phyloP scores from a whole-genome alignment of 768 basidiomycete genomes.

The Trametopsis cervina region DNA sequence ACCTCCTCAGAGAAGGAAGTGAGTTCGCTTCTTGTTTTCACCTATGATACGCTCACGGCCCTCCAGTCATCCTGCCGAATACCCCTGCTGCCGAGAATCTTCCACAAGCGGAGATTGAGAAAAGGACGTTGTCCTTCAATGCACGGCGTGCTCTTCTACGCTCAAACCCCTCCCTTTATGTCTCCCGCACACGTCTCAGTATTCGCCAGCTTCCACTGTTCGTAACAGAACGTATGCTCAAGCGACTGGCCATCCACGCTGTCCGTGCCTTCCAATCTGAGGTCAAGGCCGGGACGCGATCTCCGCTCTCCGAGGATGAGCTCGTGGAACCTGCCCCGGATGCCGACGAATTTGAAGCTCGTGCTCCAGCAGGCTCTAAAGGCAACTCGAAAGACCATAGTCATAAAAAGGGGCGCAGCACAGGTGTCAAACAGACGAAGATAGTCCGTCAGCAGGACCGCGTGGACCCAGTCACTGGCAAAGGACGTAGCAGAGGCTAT shows the following conservation, averaged over 20 bases:
- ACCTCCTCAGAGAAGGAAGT: constrained; percentile 96
- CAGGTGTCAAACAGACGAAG: constrained; percentile 82
- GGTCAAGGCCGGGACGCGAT: constrained; percentile 53
- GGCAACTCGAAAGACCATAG: constrained; percentile 25
- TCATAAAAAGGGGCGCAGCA: constrained; percentile 25
- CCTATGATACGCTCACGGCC: background rate
- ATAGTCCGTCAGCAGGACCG: constrained; percentile 86
- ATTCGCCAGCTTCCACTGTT: constrained; percentile 90
- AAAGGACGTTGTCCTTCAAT: constrained; percentile 79
- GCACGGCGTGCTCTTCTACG: constrained; percentile 78
- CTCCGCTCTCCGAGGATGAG: constrained; percentile 69
- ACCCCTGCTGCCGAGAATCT: constrained; percentile 72
- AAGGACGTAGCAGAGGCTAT: constrained; percentile 88
- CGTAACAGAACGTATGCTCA: constrained; percentile 84
- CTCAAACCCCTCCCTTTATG: constrained; percentile 89
- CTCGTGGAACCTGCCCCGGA: constrained; percentile 35
- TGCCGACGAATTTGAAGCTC: constrained; percentile 22
- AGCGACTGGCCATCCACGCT: constrained; percentile 80
- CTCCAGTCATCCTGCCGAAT: constrained; percentile 82
- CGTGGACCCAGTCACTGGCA: constrained; percentile 82
- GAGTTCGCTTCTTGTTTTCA: constrained; percentile 20
- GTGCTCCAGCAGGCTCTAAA: constrained; percentile 14
- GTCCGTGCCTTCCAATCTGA: constrained; percentile 74
- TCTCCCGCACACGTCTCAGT: constrained; percentile 90
- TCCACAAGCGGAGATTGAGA: constrained; percentile 71